These are phyloP conservation scores for Pseudogymnoascus sp. DNA, from an alignment of 2,329 filamentous ascomycete genomes.

Conservation along the genomic window DNA sequence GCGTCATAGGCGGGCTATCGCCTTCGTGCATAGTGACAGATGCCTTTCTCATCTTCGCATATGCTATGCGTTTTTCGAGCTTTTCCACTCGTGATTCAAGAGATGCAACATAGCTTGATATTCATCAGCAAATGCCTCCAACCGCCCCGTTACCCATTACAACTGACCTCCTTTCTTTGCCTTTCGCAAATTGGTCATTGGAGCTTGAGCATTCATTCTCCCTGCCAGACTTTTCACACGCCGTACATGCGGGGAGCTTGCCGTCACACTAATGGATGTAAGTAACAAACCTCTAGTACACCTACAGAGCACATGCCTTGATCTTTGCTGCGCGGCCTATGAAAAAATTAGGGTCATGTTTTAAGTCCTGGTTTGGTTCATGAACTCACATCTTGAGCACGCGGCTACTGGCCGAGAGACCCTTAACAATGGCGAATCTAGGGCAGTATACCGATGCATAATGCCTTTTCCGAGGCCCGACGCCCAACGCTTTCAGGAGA, in stretches of 20 bases:
- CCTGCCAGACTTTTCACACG: conserved; percentile 85
- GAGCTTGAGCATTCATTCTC: conserved; percentile 84
- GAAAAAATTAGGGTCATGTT: conserved; percentile 8
- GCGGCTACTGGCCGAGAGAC: conserved; percentile 74
- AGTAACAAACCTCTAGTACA: conserved; percentile 13
- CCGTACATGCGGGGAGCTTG: conserved; percentile 88
- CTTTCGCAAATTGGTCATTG: conserved; percentile 90
- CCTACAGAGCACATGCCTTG: conserved; percentile 46
- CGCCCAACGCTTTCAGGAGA: background rate
- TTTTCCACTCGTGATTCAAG: conserved; percentile 87
- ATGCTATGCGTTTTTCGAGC: conserved; percentile 69
- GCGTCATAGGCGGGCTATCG: conserved; percentile 37
- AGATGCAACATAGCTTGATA: conserved; percentile 74
- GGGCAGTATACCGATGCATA: conserved; percentile 12
- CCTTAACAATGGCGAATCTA: conserved; percentile 49
- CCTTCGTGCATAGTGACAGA: conserved; percentile 59
- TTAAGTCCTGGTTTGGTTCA: background rate
- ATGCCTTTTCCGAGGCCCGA: background rate
- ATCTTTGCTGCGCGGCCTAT: conserved; percentile 80
- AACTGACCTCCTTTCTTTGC: conserved; percentile 77
- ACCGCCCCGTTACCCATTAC: background rate
- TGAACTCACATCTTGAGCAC: conserved; percentile 60
- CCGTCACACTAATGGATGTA: conserved; percentile 65
- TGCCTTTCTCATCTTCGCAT: conserved; percentile 61
- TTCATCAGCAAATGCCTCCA: conserved; percentile 15